phyloP scores from a whole-genome alignment of 1,284 basidiomycete species.

The Microbotryum silenes-acaulis region DNA sequence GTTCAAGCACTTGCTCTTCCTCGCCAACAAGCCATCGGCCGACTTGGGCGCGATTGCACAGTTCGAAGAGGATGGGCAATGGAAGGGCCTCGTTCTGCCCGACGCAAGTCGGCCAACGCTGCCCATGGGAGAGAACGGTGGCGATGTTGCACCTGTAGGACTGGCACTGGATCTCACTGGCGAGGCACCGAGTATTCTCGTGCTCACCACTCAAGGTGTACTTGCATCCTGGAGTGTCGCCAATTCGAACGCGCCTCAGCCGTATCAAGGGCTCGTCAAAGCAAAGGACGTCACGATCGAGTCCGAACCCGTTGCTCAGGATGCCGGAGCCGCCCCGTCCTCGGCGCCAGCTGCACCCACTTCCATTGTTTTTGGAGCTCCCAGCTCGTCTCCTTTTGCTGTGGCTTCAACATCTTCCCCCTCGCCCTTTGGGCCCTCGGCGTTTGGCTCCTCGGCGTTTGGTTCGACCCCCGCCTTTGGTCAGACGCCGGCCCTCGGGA shows the following conservation, averaged over 20 bases:
- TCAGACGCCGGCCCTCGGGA: constrained; percentile 18
- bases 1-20: constrained; percentile 45
- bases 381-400: constrained; percentile 11
- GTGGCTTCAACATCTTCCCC: neutral
- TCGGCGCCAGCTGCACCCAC: constrained; percentile 12
- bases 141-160: constrained; percentile 46
- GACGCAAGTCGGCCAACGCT: constrained; percentile 47
- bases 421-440: neutral
- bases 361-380: constrained; percentile 22
- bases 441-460: neutral
- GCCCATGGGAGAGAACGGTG: constrained; percentile 41
- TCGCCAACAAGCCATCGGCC: constrained; percentile 43
- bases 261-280: constrained; percentile 43
- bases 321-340: constrained; percentile 7
- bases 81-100: constrained; percentile 46
- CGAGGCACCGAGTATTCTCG: constrained; percentile 44
- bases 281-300: constrained; percentile 23
- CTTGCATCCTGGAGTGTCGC: constrained; percentile 47
- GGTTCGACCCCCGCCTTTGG: constrained; percentile 2
- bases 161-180: constrained; percentile 48
- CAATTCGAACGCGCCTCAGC: constrained; percentile 39
- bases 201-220: constrained; percentile 48
- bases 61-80: constrained; percentile 31
- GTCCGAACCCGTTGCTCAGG: constrained; percentile 6
- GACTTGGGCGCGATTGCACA: constrained; percentile 39